Evolutionary conservation across 371 early-diverging fungal genomes (phyloP).

Genomic region (Nematocida homosporus): DNA sequence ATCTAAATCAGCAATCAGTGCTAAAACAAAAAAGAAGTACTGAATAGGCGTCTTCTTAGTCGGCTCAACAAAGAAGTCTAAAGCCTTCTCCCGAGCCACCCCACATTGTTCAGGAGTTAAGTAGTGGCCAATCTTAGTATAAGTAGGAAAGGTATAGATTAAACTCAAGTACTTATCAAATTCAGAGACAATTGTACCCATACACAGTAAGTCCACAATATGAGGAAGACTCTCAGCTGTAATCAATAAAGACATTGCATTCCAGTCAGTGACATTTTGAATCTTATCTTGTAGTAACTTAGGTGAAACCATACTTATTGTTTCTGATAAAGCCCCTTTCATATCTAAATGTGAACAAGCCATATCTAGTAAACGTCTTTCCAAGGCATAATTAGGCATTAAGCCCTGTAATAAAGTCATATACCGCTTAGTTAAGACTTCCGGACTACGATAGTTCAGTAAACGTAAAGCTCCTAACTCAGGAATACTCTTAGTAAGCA

Average conservation of each 20-base stretch:
- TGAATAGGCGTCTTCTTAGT: not conserved
- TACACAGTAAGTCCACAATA: not conserved
- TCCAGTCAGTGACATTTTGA: not conserved
- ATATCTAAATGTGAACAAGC: not conserved
- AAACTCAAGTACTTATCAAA: not conserved
- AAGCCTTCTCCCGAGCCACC: not conserved
- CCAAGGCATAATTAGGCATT: conserved; percentile 1
- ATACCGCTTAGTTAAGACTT: not conserved
- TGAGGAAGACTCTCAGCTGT: not conserved
- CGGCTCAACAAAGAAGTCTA: not conserved
- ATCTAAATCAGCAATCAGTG: conserved; percentile 2
- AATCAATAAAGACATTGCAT: not conserved
- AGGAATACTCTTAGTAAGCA: not conserved
- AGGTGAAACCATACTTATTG: not conserved
- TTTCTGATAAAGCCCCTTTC: not conserved
- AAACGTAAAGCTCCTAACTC: not conserved
- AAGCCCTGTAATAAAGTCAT: not conserved
- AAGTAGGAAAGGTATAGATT: not conserved
- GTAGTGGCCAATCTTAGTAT: not conserved
- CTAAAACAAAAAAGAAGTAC: not conserved
- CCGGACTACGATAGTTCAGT: not conserved
- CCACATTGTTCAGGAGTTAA: not conserved
- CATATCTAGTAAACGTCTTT: not conserved
- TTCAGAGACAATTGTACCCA: not conserved
- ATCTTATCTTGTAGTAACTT: not conserved